These are phyloP conservation scores for Lasiosphaeria miniovina DNA, from an alignment of 495 filamentous ascomycete genomes.

Conservation along the genomic window DNA sequence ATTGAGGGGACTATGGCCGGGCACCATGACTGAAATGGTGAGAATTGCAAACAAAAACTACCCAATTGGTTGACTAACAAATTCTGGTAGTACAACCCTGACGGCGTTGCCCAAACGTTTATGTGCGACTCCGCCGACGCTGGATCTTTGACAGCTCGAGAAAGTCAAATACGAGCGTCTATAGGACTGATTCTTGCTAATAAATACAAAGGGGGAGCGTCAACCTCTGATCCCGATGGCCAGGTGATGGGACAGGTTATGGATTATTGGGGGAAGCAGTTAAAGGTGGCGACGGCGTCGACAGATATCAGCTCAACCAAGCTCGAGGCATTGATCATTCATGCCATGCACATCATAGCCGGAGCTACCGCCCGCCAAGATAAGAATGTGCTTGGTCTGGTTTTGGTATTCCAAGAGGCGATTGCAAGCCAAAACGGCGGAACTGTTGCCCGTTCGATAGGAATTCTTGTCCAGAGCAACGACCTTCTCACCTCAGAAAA, in stretches of 20 bases:
- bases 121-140: slow-evolving; percentile 22
- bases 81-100: slow-evolving; percentile 22
- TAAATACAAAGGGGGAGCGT: slow-evolving; percentile 32
- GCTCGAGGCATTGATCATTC: slow-evolving; percentile 21
- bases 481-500: slow-evolving; percentile 25
- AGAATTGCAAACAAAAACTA: slow-evolving; percentile 9
- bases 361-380: slow-evolving; percentile 32
- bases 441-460: slow-evolving; percentile 27
- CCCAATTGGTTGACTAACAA: slow-evolving; percentile 11
- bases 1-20: slow-evolving; percentile 42
- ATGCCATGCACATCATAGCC: slow-evolving; percentile 28
- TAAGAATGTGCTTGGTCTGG: slow-evolving; percentile 18
- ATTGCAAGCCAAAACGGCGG: slow-evolving; percentile 22
- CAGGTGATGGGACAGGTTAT: slow-evolving; percentile 22
- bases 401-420: slow-evolving; percentile 22
- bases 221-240: slow-evolving; percentile 27
- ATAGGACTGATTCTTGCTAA: slow-evolving; percentile 33
- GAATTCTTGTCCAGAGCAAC: slow-evolving; percentile 25
- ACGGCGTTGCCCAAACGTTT: slow-evolving; percentile 23
- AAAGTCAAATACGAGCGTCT: slow-evolving; percentile 26
- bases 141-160: slow-evolving; percentile 8
- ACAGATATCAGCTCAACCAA: slow-evolving; percentile 10
- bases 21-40: slow-evolving; percentile 35
- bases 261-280: slow-evolving; percentile 22
- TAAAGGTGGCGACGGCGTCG: slow-evolving; percentile 15